These are phyloP conservation scores for Stereum hirsutum DNA, from an alignment of 1,284 basidiomycete species.

Conservation along the genomic window DNA sequence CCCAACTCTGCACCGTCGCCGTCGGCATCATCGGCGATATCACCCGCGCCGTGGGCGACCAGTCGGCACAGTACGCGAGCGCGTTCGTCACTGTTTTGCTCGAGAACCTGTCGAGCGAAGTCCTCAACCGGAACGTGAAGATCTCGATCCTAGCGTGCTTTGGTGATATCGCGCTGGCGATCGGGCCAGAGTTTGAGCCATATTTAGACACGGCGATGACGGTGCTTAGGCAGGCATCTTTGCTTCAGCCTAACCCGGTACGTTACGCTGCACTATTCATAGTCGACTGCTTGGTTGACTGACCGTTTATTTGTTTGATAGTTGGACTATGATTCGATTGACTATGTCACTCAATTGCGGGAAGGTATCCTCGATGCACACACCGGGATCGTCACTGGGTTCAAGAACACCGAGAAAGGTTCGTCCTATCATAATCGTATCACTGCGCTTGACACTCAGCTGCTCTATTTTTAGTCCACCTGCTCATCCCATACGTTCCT, in stretches of 20 bases:
- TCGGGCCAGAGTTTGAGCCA: conserved; percentile 82
- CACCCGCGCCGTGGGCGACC: conserved; percentile 84
- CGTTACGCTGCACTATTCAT: conserved; percentile 25
- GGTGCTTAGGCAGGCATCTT: conserved; percentile 86
- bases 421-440: conserved; percentile 11
- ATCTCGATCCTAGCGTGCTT: conserved; percentile 93
- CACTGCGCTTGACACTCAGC: not conserved
- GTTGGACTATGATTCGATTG: conserved; percentile 85
- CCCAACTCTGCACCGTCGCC: conserved; percentile 91
- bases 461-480: conserved; percentile 29
- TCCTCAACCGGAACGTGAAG: conserved; percentile 92
- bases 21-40: conserved; percentile 96
- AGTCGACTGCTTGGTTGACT: conserved; percentile 6
- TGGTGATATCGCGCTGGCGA: conserved; percentile 93
- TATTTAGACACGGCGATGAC: conserved; percentile 88
- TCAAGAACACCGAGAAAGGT: conserved; percentile 82
- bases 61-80: conserved; percentile 75
- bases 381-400: conserved; percentile 86
- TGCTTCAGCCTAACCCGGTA: conserved; percentile 79
- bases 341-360: conserved; percentile 86
- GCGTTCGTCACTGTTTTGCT: conserved; percentile 89
- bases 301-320: conserved; percentile 19
- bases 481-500: conserved; percentile 70
- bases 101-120: conserved; percentile 87
- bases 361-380: conserved; percentile 98